Evolutionary conservation across 73 alveolate genomes (phyloP).

Genomic region (Paramecium caudatum): DNA sequence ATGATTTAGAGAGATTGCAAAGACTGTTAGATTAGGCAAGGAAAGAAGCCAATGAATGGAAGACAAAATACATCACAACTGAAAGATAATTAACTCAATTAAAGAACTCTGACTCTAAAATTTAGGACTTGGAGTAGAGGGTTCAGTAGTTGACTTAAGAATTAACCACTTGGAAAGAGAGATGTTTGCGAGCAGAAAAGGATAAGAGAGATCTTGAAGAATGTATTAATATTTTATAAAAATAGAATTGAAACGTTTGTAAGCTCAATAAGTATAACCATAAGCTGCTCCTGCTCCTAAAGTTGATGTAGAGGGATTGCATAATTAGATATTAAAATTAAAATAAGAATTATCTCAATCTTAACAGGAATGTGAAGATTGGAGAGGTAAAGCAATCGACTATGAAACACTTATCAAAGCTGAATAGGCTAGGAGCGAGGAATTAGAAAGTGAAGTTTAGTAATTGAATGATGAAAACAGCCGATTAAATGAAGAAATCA

Average conservation of each 20-base stretch:
- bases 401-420: neutral
- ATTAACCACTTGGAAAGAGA: conserved; percentile 47
- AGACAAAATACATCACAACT: neutral
- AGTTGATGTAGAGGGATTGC: conserved; percentile 37
- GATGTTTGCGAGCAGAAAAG: conserved; percentile 48
- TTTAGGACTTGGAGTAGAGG: neutral
- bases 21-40: neutral
- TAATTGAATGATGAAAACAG: neutral
- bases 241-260: neutral
- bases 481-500: conserved; percentile 48
- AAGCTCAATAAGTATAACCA: neutral
- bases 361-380: conserved; percentile 43
- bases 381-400: conserved; percentile 50
- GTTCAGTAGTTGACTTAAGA: neutral
- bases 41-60: conserved; percentile 37
- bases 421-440: neutral
- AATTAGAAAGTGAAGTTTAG: conserved; percentile 23
- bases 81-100: neutral
- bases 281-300: neutral
- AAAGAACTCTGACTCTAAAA: neutral
- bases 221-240: neutral
- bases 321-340: neutral
- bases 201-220: conserved; percentile 58
- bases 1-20: neutral
- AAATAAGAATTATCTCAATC: conserved; percentile 37